phyloP scores from a whole-genome alignment of 371 early-diverging fungal species.

The Apophysomyces elegans region DNA sequence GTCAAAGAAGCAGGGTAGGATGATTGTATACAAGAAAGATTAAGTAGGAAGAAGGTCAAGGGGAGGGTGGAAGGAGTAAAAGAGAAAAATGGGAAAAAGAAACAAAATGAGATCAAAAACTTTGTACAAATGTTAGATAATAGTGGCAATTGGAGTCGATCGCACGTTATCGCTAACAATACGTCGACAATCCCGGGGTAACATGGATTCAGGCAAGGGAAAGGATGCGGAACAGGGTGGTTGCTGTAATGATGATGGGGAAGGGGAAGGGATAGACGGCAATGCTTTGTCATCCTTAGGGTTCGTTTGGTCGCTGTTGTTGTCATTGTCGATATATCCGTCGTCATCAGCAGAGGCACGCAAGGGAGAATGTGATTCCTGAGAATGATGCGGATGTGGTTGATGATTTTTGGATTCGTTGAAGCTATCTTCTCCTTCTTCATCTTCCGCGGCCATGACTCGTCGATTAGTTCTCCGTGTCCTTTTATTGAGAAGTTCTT shows the following conservation, averaged over 20 bases:
- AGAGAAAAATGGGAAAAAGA: not conserved
- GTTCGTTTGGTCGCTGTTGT: not conserved
- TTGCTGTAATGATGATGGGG: not conserved
- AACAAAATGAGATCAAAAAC: not conserved
- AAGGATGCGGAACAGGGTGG: constrained; percentile 7
- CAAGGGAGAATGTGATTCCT: constrained; percentile 15
- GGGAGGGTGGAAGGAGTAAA: not conserved
- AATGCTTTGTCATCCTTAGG: not conserved
- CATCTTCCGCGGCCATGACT: constrained; percentile 34
- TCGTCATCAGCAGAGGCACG: constrained; percentile 12
- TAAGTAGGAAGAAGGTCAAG: not conserved
- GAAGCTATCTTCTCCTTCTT: constrained; percentile 15
- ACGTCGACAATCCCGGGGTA: constrained; percentile 27
- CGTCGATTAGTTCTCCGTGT: constrained; percentile 33
- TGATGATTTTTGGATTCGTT: constrained; percentile 5
- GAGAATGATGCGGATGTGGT: not conserved
- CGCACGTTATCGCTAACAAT: not conserved
- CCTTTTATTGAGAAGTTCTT: constrained; percentile 40
- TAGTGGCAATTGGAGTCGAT: constrained; percentile 2
- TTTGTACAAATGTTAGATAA: not conserved
- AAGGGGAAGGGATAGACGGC: constrained; percentile 1
- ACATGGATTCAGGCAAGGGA: constrained; percentile 10
- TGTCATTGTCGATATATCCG: not conserved
- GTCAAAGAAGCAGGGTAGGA: too few relatives aligned
- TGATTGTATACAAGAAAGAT: not conserved